These are phyloP conservation scores for Artemisia annua DNA, from an alignment of 129 eudicot genomes.

Conservation along the genomic window DNA sequence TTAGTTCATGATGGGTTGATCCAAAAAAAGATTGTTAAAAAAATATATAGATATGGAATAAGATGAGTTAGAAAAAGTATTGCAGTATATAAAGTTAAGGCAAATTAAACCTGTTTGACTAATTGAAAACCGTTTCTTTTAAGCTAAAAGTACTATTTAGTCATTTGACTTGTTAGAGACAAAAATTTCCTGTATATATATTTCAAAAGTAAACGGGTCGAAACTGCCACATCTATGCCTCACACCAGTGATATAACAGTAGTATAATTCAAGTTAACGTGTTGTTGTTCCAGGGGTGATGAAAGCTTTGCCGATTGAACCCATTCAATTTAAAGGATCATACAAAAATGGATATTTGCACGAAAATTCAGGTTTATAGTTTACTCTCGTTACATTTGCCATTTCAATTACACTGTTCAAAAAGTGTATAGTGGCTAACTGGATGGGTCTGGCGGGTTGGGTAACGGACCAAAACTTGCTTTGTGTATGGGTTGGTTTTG, in stretches of 20 bases:
- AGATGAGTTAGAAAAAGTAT: no score
- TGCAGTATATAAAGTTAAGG: no score
- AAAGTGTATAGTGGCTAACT: neutral
- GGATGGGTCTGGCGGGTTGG: neutral
- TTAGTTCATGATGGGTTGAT: no score
- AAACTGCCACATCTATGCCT: neutral
- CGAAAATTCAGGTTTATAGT: constrained; percentile 46
- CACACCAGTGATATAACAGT: no score
- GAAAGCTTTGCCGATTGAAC: constrained; percentile 70
- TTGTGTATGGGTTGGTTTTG: no score
- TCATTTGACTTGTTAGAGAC: neutral
- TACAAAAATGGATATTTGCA: constrained; percentile 47
- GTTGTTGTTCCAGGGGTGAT: constrained; percentile 47
- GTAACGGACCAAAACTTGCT: no score
- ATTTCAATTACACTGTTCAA: constrained; percentile 3
- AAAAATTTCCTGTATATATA: no score
- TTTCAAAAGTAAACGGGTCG: neutral
- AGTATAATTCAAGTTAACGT: no score
- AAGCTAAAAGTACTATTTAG: neutral
- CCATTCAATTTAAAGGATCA: constrained; percentile 43
- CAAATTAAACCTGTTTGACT: no score
- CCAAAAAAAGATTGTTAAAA: no score
- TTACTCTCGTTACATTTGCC: neutral
- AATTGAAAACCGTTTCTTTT: no score
- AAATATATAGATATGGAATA: no score